Evolutionary conservation across 1,284 basidiomycete genomes (phyloP).

Genomic region (Pyrrhoderma lamaoense): DNA sequence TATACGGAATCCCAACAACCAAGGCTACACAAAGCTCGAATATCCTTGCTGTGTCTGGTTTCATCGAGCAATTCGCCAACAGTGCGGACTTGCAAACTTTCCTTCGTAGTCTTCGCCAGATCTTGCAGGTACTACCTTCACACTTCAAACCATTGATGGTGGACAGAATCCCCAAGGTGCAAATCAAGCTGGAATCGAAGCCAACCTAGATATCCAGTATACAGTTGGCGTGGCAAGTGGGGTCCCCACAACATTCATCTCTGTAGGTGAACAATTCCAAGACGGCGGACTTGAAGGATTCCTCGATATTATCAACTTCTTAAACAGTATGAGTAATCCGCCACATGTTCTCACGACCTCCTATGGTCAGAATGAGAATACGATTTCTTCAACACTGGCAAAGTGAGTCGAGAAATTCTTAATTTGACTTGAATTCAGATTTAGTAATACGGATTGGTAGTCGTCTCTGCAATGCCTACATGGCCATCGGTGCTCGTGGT

Average conservation of each 20-base stretch:
- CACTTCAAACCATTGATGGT: constrained; percentile 19
- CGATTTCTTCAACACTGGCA: constrained; percentile 23
- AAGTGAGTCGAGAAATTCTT: constrained; percentile 18
- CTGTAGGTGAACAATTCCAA: constrained; percentile 19
- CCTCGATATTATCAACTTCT: constrained; percentile 30
- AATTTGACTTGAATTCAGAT: background rate
- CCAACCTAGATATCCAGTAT: constrained; percentile 33
- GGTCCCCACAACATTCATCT: constrained; percentile 23
- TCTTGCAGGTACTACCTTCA: constrained; percentile 17
- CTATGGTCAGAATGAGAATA: constrained; percentile 25
- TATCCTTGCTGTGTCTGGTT: constrained; percentile 21
- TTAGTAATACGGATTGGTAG: constrained; percentile 18
- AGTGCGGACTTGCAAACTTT: constrained; percentile 19
- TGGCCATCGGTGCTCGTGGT: constrained; percentile 30
- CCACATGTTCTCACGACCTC: constrained; percentile 28
- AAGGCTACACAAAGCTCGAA: constrained; percentile 18
- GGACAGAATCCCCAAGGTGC: constrained; percentile 21
- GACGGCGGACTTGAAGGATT: constrained; percentile 23
- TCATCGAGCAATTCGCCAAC: constrained; percentile 22
- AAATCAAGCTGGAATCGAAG: constrained; percentile 25
- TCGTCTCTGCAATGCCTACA: constrained; percentile 31
- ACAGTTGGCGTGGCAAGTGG: constrained; percentile 27
- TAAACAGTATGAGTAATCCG: constrained; percentile 23
- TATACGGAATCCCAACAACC: constrained; percentile 21
- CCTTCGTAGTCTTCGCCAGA: constrained; percentile 19